Evolutionary conservation across 192 early-diverging fungal genomes (phyloP).

Genomic region (Coemansia sp.): DNA sequence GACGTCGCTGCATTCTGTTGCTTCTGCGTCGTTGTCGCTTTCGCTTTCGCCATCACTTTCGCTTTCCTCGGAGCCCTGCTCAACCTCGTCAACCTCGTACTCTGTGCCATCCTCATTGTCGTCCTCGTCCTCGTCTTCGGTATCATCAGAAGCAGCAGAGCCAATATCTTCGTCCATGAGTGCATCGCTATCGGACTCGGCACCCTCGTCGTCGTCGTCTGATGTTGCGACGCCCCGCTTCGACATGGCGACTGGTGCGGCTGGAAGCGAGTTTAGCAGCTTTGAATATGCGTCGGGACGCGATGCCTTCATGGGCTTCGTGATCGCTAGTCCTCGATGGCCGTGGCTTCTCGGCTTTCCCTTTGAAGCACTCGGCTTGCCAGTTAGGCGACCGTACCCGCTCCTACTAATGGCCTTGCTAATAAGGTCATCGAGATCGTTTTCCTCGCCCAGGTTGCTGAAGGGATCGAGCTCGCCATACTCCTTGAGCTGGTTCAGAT

Average conservation of each 20-base stretch:
- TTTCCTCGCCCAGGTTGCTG: slow-evolving; percentile 27
- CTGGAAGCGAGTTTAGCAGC: slow-evolving; percentile 34
- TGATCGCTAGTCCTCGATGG: not conserved
- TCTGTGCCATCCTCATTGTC: not conserved
- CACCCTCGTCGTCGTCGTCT: slow-evolving; percentile 24
- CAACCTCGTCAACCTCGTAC: slow-evolving; percentile 34
- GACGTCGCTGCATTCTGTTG: slow-evolving; percentile 19
- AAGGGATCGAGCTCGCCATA: slow-evolving; percentile 70
- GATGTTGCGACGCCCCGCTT: slow-evolving; percentile 17
- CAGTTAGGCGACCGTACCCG: slow-evolving; percentile 28
- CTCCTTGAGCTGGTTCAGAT: slow-evolving; percentile 64
- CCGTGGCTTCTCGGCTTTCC: not conserved
- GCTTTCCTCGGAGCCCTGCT: slow-evolving; percentile 13
- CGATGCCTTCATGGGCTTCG: slow-evolving; percentile 8
- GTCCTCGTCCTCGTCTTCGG: slow-evolving; percentile 34
- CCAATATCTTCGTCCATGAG: slow-evolving; percentile 48
- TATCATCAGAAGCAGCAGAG: slow-evolving; percentile 54
- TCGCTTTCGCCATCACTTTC: slow-evolving; percentile 18
- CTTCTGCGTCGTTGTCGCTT: not conserved
- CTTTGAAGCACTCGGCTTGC: slow-evolving; percentile 2
- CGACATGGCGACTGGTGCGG: not conserved
- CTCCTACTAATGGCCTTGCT: slow-evolving; percentile 51
- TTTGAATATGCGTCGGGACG: slow-evolving; percentile 39
- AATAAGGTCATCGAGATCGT: slow-evolving; percentile 45
- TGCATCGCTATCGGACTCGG: slow-evolving; percentile 27